These are phyloP conservation scores for Lotus japonicus DNA, from an alignment of 306 rosid genomes.

Conservation along the genomic window DNA sequence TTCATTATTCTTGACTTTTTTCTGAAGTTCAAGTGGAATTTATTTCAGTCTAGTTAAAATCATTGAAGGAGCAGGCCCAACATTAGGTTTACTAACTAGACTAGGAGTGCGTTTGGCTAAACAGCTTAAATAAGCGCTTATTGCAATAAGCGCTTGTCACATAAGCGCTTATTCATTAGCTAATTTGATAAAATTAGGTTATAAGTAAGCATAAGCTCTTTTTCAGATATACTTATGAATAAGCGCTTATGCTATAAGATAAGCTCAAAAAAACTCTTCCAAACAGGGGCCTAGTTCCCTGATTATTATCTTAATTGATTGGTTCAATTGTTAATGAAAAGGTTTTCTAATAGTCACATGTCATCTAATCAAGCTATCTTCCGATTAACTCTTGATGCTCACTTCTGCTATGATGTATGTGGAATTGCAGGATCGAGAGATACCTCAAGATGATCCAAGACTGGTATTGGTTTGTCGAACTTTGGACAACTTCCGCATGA, in stretches of 20 bases:
- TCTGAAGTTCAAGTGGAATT: background rate
- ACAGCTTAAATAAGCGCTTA: no score
- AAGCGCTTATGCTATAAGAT: no score
- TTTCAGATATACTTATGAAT: no score
- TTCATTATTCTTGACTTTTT: background rate
- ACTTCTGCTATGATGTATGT: background rate
- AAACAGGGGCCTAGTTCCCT: background rate
- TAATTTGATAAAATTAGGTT: no score
- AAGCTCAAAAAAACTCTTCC: no score
- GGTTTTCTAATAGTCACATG: background rate
- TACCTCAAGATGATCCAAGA: conserved; percentile 84
- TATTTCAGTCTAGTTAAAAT: background rate
- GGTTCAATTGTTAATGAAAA: background rate
- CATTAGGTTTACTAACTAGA: background rate
- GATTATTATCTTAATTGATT: background rate
- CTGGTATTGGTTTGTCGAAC: conserved; percentile 43
- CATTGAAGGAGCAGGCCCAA: background rate
- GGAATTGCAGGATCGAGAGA: conserved; percentile 56
- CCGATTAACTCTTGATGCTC: conserved; percentile 7
- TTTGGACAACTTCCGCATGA: conserved; percentile 29
- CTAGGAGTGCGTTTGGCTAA: background rate
- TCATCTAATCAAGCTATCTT: background rate
- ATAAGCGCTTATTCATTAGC: no score
- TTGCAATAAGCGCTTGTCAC: no score
- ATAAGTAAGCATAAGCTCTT: no score